phyloP scores from a whole-genome alignment of 2,329 filamentous ascomycete genomes.

The Beauveria sp. region DNA sequence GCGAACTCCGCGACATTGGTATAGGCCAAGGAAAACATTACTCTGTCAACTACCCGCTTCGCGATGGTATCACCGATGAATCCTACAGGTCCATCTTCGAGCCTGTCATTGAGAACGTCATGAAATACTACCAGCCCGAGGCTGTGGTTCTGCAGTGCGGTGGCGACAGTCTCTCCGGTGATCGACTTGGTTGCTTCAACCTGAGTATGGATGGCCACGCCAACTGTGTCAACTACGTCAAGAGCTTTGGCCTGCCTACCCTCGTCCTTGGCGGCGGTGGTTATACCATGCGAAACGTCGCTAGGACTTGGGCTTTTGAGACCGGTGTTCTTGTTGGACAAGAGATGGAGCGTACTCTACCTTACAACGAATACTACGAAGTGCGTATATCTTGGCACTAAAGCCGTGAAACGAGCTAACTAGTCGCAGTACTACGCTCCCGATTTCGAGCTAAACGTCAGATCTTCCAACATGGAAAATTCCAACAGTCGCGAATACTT shows the following conservation, averaged over 20 bases:
- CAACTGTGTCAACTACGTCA: slow-evolving; percentile 87
- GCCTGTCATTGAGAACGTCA: slow-evolving; percentile 77
- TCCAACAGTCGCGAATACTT: slow-evolving; percentile 79
- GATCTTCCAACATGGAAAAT: slow-evolving; percentile 83
- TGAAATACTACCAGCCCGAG: slow-evolving; percentile 80
- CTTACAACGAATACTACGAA: slow-evolving; percentile 94
- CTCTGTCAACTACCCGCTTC: slow-evolving; percentile 82
- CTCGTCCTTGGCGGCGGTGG: slow-evolving; percentile 93
- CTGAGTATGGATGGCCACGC: slow-evolving; percentile 94
- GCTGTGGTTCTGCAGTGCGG: slow-evolving; percentile 95
- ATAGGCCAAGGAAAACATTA: slow-evolving; percentile 86
- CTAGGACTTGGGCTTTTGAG: slow-evolving; percentile 94
- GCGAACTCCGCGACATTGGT: slow-evolving; percentile 77
- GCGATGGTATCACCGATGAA: slow-evolving; percentile 83
- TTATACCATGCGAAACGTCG: slow-evolving; percentile 96
- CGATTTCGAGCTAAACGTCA: slow-evolving; percentile 85
- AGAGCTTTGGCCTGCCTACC: slow-evolving; percentile 74
- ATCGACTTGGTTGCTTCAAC: slow-evolving; percentile 94
- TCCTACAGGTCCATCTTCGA: slow-evolving; percentile 90
- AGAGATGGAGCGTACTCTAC: slow-evolving; percentile 72
- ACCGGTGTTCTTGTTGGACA: slow-evolving; percentile 83
- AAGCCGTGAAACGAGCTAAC: slow-evolving; percentile 19
- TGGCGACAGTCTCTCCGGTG: slow-evolving; percentile 88
- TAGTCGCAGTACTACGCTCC: slow-evolving; percentile 73
- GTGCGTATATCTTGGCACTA: slow-evolving; percentile 41